These are phyloP conservation scores for Dryas octopetala DNA, from an alignment of 306 rosid species.

Conservation along the genomic window DNA sequence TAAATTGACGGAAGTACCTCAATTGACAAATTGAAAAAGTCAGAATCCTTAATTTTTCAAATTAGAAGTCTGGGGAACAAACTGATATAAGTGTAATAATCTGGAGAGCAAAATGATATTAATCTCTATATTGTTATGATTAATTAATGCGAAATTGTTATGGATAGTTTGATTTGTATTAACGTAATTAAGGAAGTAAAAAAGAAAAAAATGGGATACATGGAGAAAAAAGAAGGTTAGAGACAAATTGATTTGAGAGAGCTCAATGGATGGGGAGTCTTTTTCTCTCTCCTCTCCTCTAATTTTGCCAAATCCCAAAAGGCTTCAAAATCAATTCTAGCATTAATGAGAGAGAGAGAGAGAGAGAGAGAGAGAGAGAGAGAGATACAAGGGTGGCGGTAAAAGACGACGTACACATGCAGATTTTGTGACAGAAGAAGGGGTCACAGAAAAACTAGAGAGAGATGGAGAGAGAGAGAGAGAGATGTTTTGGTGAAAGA, in stretches of 20 bases:
- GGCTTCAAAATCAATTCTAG: slow-evolving; percentile 20
- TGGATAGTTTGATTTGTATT: slow-evolving; percentile 18
- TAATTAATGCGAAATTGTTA: slow-evolving; percentile 25
- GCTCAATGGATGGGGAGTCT: background rate
- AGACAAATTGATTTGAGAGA: too few species aligned
- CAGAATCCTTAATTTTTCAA: too few species aligned
- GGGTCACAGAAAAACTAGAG: slow-evolving; percentile 37
- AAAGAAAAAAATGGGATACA: background rate
- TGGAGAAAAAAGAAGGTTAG: slow-evolving; percentile 1
- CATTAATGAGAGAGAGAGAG: slow-evolving; percentile 28
- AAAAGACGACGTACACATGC: slow-evolving; percentile 59
- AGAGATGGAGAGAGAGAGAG: slow-evolving; percentile 19
- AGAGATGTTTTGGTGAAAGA: slow-evolving; percentile 27
- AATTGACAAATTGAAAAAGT: too few species aligned
- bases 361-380: background rate
- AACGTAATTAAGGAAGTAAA: slow-evolving; percentile 34
- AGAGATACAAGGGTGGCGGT: slow-evolving; percentile 22
- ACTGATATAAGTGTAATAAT: background rate
- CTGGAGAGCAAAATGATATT: too few species aligned
- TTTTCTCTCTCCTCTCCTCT: background rate
- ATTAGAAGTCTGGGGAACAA: too few species aligned
- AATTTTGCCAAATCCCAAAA: slow-evolving; percentile 19
- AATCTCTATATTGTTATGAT: slow-evolving; percentile 17
- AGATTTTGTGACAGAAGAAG: slow-evolving; percentile 43
- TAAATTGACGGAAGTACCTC: too few species aligned